Evolutionary conservation across 306 rosid species (phyloP), one percentile per base, ranked within the genome.

Genomic region (Pterocarpus santalinus): DNA sequence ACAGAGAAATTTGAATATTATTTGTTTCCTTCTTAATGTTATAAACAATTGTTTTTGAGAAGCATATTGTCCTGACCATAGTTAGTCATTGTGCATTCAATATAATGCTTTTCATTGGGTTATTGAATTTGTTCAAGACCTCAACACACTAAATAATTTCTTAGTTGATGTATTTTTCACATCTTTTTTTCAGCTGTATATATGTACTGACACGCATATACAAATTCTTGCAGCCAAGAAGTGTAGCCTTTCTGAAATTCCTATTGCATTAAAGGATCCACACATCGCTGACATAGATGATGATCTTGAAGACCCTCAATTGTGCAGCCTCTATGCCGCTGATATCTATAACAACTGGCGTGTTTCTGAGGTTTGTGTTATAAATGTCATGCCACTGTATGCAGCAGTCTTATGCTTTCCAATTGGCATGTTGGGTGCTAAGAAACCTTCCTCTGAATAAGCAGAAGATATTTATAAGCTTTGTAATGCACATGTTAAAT

Each of bases 291-390:
- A 90, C 70, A 91, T 96, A 84, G 99, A 96, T 84, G 89, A 85
- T 39, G 90, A 89, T 76, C 49, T 79, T 80, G 90, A 76, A 52
- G 97, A 96, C 80, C 86, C 94, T 83, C 94, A 78, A 57, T 65
- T 86, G 34, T 96, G 98, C 87, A 81, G 90, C 72, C 70, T 67
- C 80, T 96, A 96, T 86, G 98, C 91, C 15, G 66, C 84, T 81
- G 98, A 88, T 75, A 93, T 96, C 87, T 94, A 92, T 56, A 72
- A 83, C 69, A 84, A 84, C 80, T 81, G 89, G 69, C 87, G 89
- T 69, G 94, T 87, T 77, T 86, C 87, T 69, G 98, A 96, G 99
- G 99, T 94, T 73, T 84, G 91, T 80, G 67, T 55, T 34, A 9
- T 71, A 38, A 55, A 76, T 46, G 16, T 13, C 39, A 75, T 60